Conservation (phyloP, 441 rosid genomes). For the Melianthus villosus region DNA sequence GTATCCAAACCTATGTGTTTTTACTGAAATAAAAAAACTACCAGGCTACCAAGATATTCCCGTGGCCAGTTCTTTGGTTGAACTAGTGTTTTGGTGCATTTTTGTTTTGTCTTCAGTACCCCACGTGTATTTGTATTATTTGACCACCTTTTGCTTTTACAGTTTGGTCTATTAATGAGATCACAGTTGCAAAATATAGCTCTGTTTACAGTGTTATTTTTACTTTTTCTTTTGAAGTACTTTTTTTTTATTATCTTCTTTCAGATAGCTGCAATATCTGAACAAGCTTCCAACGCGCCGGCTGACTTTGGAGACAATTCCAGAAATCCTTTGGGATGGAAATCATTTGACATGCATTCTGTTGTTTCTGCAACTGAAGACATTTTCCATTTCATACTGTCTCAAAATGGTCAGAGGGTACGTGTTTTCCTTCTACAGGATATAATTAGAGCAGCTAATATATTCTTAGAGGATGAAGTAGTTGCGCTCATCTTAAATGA, state of each 20-base stretch:
- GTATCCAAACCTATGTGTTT: no score
- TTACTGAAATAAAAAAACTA: no score
- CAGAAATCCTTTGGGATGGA: slow-evolving; percentile 36
- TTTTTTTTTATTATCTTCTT: slow-evolving; percentile 9
- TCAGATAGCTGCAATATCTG: slow-evolving; percentile 85
- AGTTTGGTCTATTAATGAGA: no score
- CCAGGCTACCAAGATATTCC: no score
- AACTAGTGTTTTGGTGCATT: no score
- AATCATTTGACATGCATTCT: slow-evolving; percentile 71
- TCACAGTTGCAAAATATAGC: no score
- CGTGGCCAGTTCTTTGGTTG: no score
- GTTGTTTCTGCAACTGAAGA: slow-evolving; percentile 92
- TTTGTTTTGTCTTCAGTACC: no score
- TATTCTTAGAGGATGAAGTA: slow-evolving; percentile 37
- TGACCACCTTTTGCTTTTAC: no score
- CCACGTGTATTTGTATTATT: no score
- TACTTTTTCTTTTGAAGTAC: no score
- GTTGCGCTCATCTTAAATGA: slow-evolving; percentile 20
- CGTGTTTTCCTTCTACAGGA: slow-evolving; percentile 69
- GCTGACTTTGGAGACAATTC: slow-evolving; percentile 21
- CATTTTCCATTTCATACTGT: slow-evolving; percentile 61
- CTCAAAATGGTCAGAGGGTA: slow-evolving; percentile 71
- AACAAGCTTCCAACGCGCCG: slow-evolving; percentile 47
- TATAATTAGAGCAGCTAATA: slow-evolving; percentile 50
- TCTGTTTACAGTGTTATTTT: no score